A percentile compares a stretch with the other conserved stretches of the same genome.
Conservation (phyloP, 176 grass and related monocot species). For the Hordeum marinum region DNA sequence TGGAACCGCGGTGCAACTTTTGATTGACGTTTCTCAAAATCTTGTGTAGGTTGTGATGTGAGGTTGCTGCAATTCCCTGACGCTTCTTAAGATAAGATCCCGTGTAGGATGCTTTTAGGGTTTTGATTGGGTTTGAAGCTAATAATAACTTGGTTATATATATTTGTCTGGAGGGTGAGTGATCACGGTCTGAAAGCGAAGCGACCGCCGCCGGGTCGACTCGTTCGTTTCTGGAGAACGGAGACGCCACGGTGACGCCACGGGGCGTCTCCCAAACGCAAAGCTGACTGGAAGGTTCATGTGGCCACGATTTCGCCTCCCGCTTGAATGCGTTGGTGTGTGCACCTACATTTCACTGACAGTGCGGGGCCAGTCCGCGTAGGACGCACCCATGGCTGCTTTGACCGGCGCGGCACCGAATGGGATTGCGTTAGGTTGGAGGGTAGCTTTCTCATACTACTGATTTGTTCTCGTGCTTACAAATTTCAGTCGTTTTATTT, state of each 20-base stretch:
- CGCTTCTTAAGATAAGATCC: not conserved
- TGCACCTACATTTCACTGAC: not conserved
- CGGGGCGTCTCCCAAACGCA: not conserved
- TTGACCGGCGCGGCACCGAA: not conserved
- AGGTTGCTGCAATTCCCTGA: not conserved
- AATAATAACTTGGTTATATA: not conserved
- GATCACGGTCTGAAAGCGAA: constrained; percentile 18
- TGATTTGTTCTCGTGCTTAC: too few species aligned
- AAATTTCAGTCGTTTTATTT: too few species aligned
- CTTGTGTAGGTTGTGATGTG: not conserved
- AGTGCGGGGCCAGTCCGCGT: not conserved
- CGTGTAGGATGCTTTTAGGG: not conserved
- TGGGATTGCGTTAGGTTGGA: not conserved
- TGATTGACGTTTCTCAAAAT: not conserved
- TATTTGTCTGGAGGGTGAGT: not conserved
- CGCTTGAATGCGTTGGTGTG: not conserved
- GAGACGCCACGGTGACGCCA: not conserved
- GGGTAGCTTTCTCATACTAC: too few species aligned
- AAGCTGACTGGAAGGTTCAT: not conserved
- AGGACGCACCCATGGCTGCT: not conserved
- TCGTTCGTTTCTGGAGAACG: not conserved
- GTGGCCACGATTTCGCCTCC: not conserved
- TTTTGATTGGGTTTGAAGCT: not conserved
- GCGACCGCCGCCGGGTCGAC: not conserved
- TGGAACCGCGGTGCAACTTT: not conserved